Evolutionary conservation across 1,284 basidiomycete species (phyloP), one percentile per base, ranked within the genome.

Genomic region (Ustilago lituana): DNA sequence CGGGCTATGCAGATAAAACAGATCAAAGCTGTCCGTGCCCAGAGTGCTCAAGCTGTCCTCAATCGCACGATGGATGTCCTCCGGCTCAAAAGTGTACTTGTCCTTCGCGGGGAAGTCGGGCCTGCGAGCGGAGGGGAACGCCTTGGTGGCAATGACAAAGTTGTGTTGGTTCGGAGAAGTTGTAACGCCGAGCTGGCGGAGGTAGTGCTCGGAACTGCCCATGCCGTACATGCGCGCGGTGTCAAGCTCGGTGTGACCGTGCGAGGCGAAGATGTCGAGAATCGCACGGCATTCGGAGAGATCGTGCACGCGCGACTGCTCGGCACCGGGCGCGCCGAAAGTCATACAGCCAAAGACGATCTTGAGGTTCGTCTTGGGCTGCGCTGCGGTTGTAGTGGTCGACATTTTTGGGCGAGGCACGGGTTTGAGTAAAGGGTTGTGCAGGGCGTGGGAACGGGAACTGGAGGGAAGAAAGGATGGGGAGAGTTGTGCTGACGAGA

Each of bases 1-100:
- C 5, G 87, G 86, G 4, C 83, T 85, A 67, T 88, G 87, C 4
- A 88, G 83, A 78, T 88, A 88, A 79, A 83, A 87, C 65, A 87
- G 83, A 37, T 87, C 86, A 24, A 86, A 62, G 33, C 58, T 78
- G 31, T 83, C 76, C 5, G 83, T 80, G 1, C 79, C 72, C 26
- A 85, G 50, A 15, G 82, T 75, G 23, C 77, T 65, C 35, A 84
- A 65, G 44, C 79, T 82, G 43, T 76, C 70, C 7, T 81, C 64
- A 43, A 64, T 43, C 9, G 52, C 35, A 5, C 54, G 53, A 2
- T 52, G 24, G 55, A 77, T 86, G 85, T 60, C 84, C 81, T 33
- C 85, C 82, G 12, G 84, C 82, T 2, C 78, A 80, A 56, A 71
- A 39, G n/a, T 72, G 39, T 74, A 77, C 37, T 53, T 50, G 43